Conservation (phyloP, 805 yeast species). For the Vanderwaltozyma tropicalis region DNA sequence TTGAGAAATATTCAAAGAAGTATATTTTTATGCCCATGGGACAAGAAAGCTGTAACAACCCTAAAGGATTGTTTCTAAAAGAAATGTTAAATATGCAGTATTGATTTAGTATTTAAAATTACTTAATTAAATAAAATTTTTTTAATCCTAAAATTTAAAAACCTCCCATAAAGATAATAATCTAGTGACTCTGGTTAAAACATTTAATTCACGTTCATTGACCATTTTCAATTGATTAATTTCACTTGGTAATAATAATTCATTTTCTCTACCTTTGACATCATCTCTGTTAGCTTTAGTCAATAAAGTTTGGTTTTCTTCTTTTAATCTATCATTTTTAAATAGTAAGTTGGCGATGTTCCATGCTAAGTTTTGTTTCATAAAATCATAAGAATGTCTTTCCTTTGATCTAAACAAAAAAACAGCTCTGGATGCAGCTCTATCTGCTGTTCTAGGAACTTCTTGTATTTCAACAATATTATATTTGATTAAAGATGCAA, state of each 20-base stretch:
- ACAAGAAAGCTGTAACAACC: conserved; percentile 22
- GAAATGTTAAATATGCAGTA: no score
- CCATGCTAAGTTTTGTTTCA: conserved; percentile 39
- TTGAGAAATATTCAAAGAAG: conserved; percentile 57
- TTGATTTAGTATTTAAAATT: neutral
- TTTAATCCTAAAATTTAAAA: conserved; percentile 30
- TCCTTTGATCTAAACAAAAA: conserved; percentile 68
- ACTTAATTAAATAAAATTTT: neutral
- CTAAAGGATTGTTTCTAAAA: conserved; percentile 22
- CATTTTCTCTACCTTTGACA: conserved; percentile 72
- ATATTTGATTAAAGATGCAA: conserved; percentile 53
- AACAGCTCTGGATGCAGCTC: conserved; percentile 83
- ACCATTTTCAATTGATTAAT: conserved; percentile 56
- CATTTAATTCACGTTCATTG: conserved; percentile 44
- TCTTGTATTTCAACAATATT: conserved; percentile 85
- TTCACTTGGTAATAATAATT: conserved; percentile 64
- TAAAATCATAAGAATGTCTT: conserved; percentile 37
- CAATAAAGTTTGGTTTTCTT: conserved; percentile 53
- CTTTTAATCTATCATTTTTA: conserved; percentile 45
- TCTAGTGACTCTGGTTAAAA: conserved; percentile 46
- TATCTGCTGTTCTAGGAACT: conserved; percentile 81
- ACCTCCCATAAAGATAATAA: conserved; percentile 47
- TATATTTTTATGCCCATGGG: conserved; percentile 51
- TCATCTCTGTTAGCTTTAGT: conserved; percentile 84
- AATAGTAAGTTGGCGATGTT: conserved; percentile 38